These are phyloP conservation scores for Salvia sclarea DNA, from an alignment of 305 asterid genomes.

Conservation along the genomic window DNA sequence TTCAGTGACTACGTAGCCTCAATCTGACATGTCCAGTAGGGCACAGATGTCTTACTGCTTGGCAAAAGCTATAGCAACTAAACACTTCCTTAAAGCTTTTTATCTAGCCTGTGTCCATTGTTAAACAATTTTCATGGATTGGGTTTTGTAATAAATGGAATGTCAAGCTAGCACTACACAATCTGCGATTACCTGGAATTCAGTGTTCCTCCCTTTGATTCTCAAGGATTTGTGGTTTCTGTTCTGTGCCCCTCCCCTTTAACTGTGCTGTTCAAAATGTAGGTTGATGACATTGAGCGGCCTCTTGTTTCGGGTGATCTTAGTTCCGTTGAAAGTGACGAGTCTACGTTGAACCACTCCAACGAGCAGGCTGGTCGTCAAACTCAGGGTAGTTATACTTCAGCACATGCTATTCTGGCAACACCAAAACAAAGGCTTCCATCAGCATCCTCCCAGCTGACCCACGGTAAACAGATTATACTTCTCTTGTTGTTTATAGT, in stretches of 20 bases:
- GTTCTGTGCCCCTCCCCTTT: constrained; percentile 6
- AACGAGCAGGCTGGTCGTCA: constrained; percentile 47
- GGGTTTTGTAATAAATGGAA: not conserved
- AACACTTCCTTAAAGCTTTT: not conserved
- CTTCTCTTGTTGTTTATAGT: constrained; percentile 12
- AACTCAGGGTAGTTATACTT: constrained; percentile 43
- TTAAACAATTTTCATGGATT: constrained; percentile 3
- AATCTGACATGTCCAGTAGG: not conserved
- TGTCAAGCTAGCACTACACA: not conserved
- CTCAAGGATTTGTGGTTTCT: constrained; percentile 9
- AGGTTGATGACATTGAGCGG: constrained; percentile 87
- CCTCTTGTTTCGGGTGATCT: constrained; percentile 79
- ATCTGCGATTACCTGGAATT: constrained; percentile 19
- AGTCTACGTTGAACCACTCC: constrained; percentile 44
- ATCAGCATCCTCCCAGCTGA: constrained; percentile 57
- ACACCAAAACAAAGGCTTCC: constrained; percentile 53
- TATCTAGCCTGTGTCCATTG: not conserved
- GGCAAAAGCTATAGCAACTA: not conserved
- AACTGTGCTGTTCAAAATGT: constrained; percentile 15
- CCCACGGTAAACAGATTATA: constrained; percentile 53
- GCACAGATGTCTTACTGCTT: not conserved
- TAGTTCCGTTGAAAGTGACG: constrained; percentile 49
- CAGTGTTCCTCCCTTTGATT: constrained; percentile 13
- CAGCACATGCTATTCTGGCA: constrained; percentile 47
- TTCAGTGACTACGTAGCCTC: not conserved